phyloP scores from a whole-genome alignment of 176 grass and related monocot genomes.

The Zea mays region Zm-B73-REFERENCE-NAM-5.0 NC_050099.1:247024001-247024500 shows the following conservation, averaged over 20 bases:
- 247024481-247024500: not conserved
- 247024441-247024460: slow-evolving; percentile 2
- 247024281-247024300: slow-evolving; percentile 68
- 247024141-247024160: slow-evolving; percentile 95
- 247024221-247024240: slow-evolving; percentile 24
- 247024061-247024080: not conserved
- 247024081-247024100: not conserved
- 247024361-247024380: slow-evolving; percentile 87
- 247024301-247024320: slow-evolving; percentile 34
- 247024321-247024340: slow-evolving; percentile 78
- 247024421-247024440: slow-evolving; percentile 15
- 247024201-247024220: slow-evolving; percentile 86
- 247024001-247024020: slow-evolving; percentile 5
- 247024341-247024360: slow-evolving; percentile 70
- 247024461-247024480: not conserved
- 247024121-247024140: slow-evolving; percentile 83
- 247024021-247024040: not conserved
- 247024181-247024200: slow-evolving; percentile 97
- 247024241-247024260: slow-evolving; percentile 4
- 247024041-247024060: not conserved
- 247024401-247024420: not conserved
- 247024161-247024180: slow-evolving; percentile 85
- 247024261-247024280: slow-evolving; percentile 6
- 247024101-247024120: slow-evolving; percentile 60
- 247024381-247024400: slow-evolving; percentile 37